These are phyloP conservation scores for Penicillium robsamsonii DNA, from an alignment of 495 filamentous ascomycete species.

Conservation along the genomic window DNA sequence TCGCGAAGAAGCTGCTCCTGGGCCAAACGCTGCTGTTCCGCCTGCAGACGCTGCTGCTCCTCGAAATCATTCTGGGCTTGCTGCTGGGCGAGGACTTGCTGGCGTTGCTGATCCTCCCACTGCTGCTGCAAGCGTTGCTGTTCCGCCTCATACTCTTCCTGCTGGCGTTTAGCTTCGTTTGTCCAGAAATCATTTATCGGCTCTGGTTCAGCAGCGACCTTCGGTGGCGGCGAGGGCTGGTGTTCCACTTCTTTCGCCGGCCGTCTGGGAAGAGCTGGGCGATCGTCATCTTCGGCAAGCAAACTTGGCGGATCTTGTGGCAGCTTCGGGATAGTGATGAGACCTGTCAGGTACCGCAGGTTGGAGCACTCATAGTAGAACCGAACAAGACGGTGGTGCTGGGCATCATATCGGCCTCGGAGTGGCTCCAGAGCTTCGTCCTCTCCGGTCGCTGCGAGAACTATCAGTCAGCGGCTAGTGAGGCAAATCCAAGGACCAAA, in stretches of 20 bases:
- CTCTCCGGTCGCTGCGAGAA: constrained; percentile 73
- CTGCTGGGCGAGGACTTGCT: constrained; percentile 75
- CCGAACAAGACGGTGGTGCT: constrained; percentile 91
- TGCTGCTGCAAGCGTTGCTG: constrained; percentile 83
- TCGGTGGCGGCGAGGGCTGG: constrained; percentile 65
- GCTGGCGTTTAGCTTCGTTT: constrained; percentile 82
- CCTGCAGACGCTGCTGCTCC: constrained; percentile 84
- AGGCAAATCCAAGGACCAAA: background rate
- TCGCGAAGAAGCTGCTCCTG: constrained; percentile 86
- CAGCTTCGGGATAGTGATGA: constrained; percentile 94
- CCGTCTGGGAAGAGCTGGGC: constrained; percentile 77
- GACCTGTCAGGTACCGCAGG: constrained; percentile 88
- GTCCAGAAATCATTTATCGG: constrained; percentile 98
- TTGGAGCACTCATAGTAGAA: constrained; percentile 99
- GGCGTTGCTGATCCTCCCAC: constrained; percentile 68
- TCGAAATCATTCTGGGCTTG: constrained; percentile 91
- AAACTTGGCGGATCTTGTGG: constrained; percentile 92
- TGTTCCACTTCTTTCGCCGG: constrained; percentile 61
- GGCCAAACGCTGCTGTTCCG: constrained; percentile 84
- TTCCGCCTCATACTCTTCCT: constrained; percentile 91
- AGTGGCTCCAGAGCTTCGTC: constrained; percentile 92
- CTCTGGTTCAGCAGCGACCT: constrained; percentile 73
- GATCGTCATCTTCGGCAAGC: constrained; percentile 76
- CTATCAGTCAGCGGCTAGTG: constrained; percentile 13
- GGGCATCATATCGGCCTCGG: constrained; percentile 83